Conservation (phyloP, 352 stramenopile species). For the Phytophthora rubi region DNA sequence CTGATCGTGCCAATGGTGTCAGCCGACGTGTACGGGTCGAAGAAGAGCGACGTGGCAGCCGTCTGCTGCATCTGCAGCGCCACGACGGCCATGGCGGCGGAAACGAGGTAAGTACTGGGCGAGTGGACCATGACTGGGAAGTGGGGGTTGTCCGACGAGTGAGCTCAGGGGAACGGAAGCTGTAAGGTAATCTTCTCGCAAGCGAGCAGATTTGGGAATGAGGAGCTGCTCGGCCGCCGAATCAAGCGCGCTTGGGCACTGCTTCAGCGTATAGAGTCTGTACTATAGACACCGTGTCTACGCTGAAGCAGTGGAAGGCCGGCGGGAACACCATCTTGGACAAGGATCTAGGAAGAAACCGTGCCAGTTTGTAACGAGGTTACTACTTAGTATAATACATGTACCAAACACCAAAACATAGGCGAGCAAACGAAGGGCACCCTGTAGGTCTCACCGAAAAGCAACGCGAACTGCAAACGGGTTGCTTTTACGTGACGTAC, state of each 20-base stretch:
- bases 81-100: conserved; percentile 26
- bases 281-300: neutral
- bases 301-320: neutral
- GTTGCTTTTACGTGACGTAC: neutral
- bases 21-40: conserved; percentile 14
- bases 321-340: conserved; percentile 9
- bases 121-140: conserved; percentile 31
- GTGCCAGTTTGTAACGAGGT: conserved; percentile 25
- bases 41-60: conserved; percentile 25
- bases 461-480: neutral
- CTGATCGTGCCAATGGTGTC: conserved; percentile 18
- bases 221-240: neutral
- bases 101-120: conserved; percentile 34
- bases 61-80: conserved; percentile 32
- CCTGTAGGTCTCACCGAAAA: neutral
- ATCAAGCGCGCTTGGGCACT: neutral
- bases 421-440: conserved; percentile 6
- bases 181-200: conserved; percentile 33
- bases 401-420: conserved; percentile 12
- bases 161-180: neutral
- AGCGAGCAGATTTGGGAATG: conserved; percentile 33
- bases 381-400: too few species aligned
- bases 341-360: conserved; percentile 18
- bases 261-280: neutral
- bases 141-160: neutral